Evolutionary conservation across 2,329 filamentous ascomycete genomes (phyloP).

Genomic region (Aureobasidium namibiae): DNA sequence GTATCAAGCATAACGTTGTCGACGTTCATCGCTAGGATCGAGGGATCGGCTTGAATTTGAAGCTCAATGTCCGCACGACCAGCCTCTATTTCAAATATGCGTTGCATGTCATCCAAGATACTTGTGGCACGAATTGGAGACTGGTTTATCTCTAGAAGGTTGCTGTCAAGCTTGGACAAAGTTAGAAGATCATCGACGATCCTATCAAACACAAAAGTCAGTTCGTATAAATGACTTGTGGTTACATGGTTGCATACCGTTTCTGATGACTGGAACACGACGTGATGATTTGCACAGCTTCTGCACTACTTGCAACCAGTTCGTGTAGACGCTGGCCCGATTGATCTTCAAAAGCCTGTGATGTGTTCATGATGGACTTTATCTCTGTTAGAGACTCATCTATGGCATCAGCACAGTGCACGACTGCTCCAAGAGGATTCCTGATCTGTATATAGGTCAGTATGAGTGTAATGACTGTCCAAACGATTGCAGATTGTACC

Average conservation of each 20-base stretch:
- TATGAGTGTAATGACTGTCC: rapidly evolving
- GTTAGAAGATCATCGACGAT: slow-evolving; percentile 42
- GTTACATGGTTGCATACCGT: slow-evolving; percentile 15
- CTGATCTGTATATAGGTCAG: slow-evolving; percentile 13
- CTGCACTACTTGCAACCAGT: slow-evolving; percentile 24
- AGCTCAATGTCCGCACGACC: slow-evolving; percentile 22
- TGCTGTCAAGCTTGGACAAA: slow-evolving; percentile 38
- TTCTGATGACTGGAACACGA: slow-evolving; percentile 41
- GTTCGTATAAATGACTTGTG: neutral
- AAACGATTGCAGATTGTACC: neutral
- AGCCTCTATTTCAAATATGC: slow-evolving; percentile 28
- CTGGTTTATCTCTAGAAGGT: slow-evolving; percentile 28
- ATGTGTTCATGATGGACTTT: slow-evolving; percentile 1
- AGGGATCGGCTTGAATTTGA: slow-evolving; percentile 3
- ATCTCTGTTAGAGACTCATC: slow-evolving; percentile 13
- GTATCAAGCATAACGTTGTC: slow-evolving; percentile 22
- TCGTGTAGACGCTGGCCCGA: slow-evolving; percentile 17
- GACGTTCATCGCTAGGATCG: slow-evolving; percentile 6
- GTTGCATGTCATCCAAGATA: slow-evolving; percentile 22
- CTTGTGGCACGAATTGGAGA: slow-evolving; percentile 16
- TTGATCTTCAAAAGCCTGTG: slow-evolving; percentile 14
- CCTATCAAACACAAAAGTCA: neutral
- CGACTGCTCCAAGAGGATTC: slow-evolving; percentile 17
- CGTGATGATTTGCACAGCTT: slow-evolving; percentile 35
- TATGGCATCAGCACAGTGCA: slow-evolving; percentile 17